Base-by-base conservation (phyloP, 768 basidiomycete genomes). In the Boletus pseudopeckii region DNA sequence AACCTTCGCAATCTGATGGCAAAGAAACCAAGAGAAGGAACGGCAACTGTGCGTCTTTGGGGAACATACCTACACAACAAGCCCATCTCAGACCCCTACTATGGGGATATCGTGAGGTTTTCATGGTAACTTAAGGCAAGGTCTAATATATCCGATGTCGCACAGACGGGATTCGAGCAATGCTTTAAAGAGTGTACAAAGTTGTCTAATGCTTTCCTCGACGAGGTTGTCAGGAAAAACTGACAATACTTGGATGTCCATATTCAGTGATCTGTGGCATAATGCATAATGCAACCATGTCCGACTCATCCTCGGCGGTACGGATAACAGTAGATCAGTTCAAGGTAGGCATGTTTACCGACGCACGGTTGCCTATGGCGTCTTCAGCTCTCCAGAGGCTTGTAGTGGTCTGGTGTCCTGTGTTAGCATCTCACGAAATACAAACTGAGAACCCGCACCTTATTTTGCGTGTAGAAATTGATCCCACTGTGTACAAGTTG, bases 381-480 rank as follows among this genome's bases (percentile, higher is more conserved):
- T 92, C 90, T 64, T 92, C 92, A 8, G 89, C 81, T 63, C 85
- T 86, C 95, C 95, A 98, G 22, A 98, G 80, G 53, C 90, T 86
- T 4, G 95, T 98, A 6, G 84, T 92, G 2, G 95, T 98, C 92
- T 92, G 57, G 32, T 34, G 38, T 17, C 14, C 22, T 44, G 33
- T 36, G 39, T 64, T n/a, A 62, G 32, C n/a, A 7, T 56, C 40
- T 46, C n/a, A 15, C 36, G 18, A 26, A 17, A 24, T 45, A 44
- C 17, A 1, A 39, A 46, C 9, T 15, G 36, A 51, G n/a, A 26
- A 44, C 3, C 1, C 62, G 52, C 59, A 83, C 88, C 84, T 97
- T 98, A 71, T 92, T 88, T 71, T 94, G 89, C 4, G 96, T 98
- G 69, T 94, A 98, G 75, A 98, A 98, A 69, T 90, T 90, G 72